Percentiles rank a stretch among this genome's conserved stretches.
These are phyloP conservation scores for Fusarium mundagurra DNA, from an alignment of 2,329 filamentous ascomycete species.

Conservation along the genomic window DNA sequence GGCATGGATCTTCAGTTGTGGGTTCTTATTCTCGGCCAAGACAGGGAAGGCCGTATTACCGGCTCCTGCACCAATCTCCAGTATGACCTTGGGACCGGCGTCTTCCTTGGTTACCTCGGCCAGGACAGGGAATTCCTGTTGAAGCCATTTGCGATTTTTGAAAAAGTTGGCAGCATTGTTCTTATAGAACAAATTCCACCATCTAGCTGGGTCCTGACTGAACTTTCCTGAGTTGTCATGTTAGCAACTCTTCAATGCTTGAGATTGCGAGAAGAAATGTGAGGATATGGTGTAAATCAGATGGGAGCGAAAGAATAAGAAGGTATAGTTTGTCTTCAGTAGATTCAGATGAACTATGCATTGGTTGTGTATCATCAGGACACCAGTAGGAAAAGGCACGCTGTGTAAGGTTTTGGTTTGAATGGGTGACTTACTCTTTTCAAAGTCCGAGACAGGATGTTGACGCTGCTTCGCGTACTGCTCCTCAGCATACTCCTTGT, in stretches of 20 bases:
- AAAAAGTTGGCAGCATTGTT: constrained; percentile 98
- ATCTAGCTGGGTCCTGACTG: constrained; percentile 89
- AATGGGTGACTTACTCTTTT: constrained; percentile 71
- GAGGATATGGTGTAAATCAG: constrained; percentile 56
- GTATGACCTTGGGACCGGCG: constrained; percentile 74
- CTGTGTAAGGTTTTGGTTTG: not conserved
- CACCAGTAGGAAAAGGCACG: constrained; percentile 44
- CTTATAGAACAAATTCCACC: constrained; percentile 99
- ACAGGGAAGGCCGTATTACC: constrained; percentile 97
- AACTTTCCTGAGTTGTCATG: constrained; percentile 71
- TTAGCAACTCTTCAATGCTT: constrained; percentile 50
- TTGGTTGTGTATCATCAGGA: constrained; percentile 67
- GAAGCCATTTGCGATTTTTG: constrained; percentile 97
- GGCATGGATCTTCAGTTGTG: constrained; percentile 83
- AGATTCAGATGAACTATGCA: constrained; percentile 78
- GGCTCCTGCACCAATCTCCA: constrained; percentile 94
- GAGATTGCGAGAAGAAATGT: constrained; percentile 28
- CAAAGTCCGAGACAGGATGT: constrained; percentile 90
- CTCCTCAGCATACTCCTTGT: constrained; percentile 84
- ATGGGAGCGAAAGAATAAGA: constrained; percentile 78
- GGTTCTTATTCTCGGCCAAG: constrained; percentile 84
- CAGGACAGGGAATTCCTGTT: constrained; percentile 94
- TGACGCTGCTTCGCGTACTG: constrained; percentile 88
- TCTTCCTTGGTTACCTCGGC: constrained; percentile 76
- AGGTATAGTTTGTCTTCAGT: constrained; percentile 70